Conservation (phyloP, 129 eudicot genomes). For the Chrysanthemum seticuspe region DNA sequence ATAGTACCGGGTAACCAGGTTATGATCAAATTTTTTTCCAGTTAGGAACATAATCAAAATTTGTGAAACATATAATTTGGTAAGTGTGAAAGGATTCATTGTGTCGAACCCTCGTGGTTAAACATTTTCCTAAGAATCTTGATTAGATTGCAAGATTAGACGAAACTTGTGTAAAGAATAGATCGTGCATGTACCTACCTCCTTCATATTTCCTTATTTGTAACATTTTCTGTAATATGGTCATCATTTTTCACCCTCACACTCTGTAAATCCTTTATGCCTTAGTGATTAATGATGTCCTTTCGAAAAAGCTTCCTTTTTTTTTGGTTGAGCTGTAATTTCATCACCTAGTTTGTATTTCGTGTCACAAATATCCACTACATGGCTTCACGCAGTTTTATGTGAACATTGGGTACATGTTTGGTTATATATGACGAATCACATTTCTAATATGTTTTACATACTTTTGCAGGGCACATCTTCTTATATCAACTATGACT, state of each 20-base stretch:
- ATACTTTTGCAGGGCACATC: slow-evolving; percentile 80
- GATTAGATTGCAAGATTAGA: too few species aligned
- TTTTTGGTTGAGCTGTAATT: background rate
- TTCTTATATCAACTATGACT: slow-evolving; percentile 62
- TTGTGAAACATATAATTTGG: background rate
- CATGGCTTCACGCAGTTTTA: background rate
- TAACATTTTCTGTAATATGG: too few species aligned
- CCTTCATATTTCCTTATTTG: too few species aligned
- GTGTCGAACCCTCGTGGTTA: background rate
- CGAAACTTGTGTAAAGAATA: too few species aligned
- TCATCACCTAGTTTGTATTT: background rate
- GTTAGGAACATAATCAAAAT: background rate
- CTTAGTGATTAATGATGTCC: too few species aligned
- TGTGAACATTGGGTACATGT: background rate
- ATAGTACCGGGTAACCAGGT: too few species aligned
- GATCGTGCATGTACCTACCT: too few species aligned
- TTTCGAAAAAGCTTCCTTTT: background rate
- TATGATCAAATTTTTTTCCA: too few species aligned
- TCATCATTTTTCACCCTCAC: too few species aligned
- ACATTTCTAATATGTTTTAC: slow-evolving; percentile 23
- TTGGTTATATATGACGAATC: slow-evolving; percentile 2
- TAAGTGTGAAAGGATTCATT: background rate
- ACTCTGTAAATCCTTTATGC: too few species aligned
- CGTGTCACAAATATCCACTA: background rate
- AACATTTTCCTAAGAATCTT: too few species aligned